Evolutionary conservation across 2,329 filamentous ascomycete genomes (phyloP).

Genomic region (Paracoccidioides lutzii): DNA sequence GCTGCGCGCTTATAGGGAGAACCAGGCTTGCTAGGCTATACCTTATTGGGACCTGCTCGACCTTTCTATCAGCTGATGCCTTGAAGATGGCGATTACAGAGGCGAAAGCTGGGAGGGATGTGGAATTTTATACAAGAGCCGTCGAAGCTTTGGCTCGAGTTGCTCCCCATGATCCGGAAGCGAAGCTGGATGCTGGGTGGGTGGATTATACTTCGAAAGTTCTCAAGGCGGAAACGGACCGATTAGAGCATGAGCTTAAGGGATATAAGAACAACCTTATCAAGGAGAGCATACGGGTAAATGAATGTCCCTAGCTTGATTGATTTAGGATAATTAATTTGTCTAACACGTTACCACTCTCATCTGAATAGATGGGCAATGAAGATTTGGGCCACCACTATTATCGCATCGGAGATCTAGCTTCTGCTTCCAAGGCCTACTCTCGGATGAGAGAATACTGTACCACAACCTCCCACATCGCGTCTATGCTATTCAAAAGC

Average conservation of each 20-base stretch:
- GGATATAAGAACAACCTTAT: conserved; percentile 94
- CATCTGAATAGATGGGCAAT: conserved; percentile 62
- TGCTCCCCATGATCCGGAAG: conserved; percentile 55
- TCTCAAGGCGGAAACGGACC: conserved; percentile 56
- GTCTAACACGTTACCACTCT: background rate
- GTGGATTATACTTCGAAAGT: conserved; percentile 52
- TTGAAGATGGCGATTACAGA: conserved; percentile 64
- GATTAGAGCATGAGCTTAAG: conserved; percentile 75
- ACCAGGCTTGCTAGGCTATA: conserved; percentile 70
- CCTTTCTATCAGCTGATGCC: conserved; percentile 64
- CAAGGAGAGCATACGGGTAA: conserved; percentile 86
- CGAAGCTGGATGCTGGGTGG: conserved; percentile 59
- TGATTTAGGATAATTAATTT: background rate
- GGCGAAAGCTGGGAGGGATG: conserved; percentile 63
- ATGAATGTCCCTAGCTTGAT: conserved; percentile 14
- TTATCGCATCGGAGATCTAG: conserved; percentile 62
- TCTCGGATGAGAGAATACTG: conserved; percentile 82
- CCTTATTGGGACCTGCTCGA: conserved; percentile 67
- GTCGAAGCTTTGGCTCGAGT: conserved; percentile 52
- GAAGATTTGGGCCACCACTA: conserved; percentile 81
- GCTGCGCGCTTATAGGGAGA: conserved; percentile 43
- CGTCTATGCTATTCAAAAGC: conserved; percentile 68
- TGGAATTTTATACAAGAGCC: conserved; percentile 56
- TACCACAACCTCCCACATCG: conserved; percentile 67
- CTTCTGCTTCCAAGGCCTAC: conserved; percentile 63